Base-by-base conservation (phyloP, 192 early-diverging fungal genomes). In the Backusella mclennaniae region DNA sequence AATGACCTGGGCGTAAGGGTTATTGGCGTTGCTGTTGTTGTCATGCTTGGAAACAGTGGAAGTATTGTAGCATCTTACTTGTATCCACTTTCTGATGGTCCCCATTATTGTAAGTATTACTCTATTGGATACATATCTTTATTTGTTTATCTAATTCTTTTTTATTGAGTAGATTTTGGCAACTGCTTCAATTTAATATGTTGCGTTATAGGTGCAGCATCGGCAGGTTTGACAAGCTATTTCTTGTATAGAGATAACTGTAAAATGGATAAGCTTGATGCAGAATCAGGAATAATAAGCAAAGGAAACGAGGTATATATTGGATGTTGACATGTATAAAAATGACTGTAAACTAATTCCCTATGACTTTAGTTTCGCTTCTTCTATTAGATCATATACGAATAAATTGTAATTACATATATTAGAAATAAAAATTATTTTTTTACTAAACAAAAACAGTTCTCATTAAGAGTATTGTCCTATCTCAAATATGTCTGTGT, bases 21-120 rank as follows among this genome's bases (percentile, higher is more conserved):
- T 1, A 44, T 81, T 4, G 72, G 72, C 1, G 73, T 81, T 2
- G 80, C 80, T 4, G 33, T 70, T 0, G 73, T 81, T 6, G 42
- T 81, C 3, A 74, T 73, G 66, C 41, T 81, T 5, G 80, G 80
- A 1, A 77, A 81, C 21, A 21, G 15, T 31, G 80, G 80, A 35
- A 39, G 72, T 41, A 73, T 81, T 4, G 53, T 74, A 5, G 72
- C 80, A 19, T 81, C 80, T 6, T 81, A 74, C 38, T 38, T 81
- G 6, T 81, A 77, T 46, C 80, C 71, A 42, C 71, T 71, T n/a
- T 23, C 19, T 36, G 68, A 77, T 71, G 75, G 35, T 6, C 80
- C 76, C 8, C 44, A 26, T 42, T 74, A 74, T 33, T 52, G 80
- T 81, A 74, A 71, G 75, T 67, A 3, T 19, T n/a, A 66, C 17